Conservation (phyloP, 495 filamentous ascomycete genomes). For the Penicillium daleae region DNA sequence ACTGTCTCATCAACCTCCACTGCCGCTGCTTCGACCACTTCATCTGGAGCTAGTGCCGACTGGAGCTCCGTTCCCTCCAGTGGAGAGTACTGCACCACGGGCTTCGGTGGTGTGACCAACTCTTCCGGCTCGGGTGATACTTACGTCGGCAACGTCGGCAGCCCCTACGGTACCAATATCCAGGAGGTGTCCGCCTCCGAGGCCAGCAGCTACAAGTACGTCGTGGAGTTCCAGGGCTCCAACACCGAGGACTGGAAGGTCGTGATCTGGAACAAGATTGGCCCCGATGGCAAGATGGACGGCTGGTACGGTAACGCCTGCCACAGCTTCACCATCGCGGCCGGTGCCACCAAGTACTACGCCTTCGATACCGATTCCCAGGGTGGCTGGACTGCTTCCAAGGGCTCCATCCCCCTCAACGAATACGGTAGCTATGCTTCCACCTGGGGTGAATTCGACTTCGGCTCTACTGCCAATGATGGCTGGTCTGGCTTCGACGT, state of each 20-base stretch:
- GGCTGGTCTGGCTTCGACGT: slow-evolving; percentile 51
- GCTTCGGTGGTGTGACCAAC: slow-evolving; percentile 38
- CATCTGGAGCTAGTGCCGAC: slow-evolving; percentile 13
- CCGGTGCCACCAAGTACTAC: slow-evolving; percentile 48
- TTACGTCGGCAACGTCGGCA: slow-evolving; percentile 54
- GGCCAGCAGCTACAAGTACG: slow-evolving; percentile 48
- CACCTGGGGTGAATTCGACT: slow-evolving; percentile 52
- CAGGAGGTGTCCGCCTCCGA: slow-evolving; percentile 39
- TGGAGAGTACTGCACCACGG: slow-evolving; percentile 28
- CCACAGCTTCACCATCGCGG: slow-evolving; percentile 43
- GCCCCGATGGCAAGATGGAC: slow-evolving; percentile 38
- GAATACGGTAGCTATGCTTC: slow-evolving; percentile 38
- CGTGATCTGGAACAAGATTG: slow-evolving; percentile 59
- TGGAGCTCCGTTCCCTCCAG: slow-evolving; percentile 31
- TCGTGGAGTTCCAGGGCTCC: slow-evolving; percentile 47
- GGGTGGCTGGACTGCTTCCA: slow-evolving; percentile 40
- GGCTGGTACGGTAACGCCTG: slow-evolving; percentile 48
- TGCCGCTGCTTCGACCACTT: slow-evolving; percentile 10
- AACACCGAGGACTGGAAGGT: slow-evolving; percentile 41
- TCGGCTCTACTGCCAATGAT: slow-evolving; percentile 36
- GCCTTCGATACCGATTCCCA: slow-evolving; percentile 53
- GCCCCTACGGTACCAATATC: slow-evolving; percentile 57
- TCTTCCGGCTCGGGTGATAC: slow-evolving; percentile 36
- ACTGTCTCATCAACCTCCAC: slow-evolving; percentile 10
- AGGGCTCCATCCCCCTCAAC: slow-evolving; percentile 39